Conservation (phyloP, 179 eudicot genomes). For the Spergularia azorica region DNA sequence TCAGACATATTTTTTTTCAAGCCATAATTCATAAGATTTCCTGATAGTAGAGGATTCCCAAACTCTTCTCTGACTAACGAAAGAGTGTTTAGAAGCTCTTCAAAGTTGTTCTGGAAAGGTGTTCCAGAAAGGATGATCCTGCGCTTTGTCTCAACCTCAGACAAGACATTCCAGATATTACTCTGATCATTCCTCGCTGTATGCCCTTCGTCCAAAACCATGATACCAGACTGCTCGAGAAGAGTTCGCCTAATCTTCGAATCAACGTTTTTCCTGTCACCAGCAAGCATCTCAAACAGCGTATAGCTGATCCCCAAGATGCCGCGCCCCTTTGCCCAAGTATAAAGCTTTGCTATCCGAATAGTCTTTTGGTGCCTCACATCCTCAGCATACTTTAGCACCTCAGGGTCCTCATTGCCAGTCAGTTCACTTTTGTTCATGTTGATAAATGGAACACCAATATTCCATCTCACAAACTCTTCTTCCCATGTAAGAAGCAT, state of each 20-base stretch:
- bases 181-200: slow-evolving; percentile 45
- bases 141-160: slow-evolving; percentile 33
- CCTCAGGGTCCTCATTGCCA: slow-evolving; percentile 28
- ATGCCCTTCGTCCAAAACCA: slow-evolving; percentile 50
- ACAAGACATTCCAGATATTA: slow-evolving; percentile 34
- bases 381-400: slow-evolving; percentile 3
- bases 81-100: slow-evolving; percentile 42
- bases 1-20: neutral
- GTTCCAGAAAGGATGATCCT: slow-evolving; percentile 48
- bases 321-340: slow-evolving; percentile 35
- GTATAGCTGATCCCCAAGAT: slow-evolving; percentile 43
- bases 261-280: slow-evolving; percentile 24
- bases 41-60: slow-evolving; percentile 18
- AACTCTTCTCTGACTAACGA: slow-evolving; percentile 39
- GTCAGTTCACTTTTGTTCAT: slow-evolving; percentile 49
- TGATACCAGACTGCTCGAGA: slow-evolving; percentile 32
- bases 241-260: slow-evolving; percentile 20
- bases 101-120: slow-evolving; percentile 50
- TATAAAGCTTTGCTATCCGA: slow-evolving; percentile 36
- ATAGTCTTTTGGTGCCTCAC: slow-evolving; percentile 1
- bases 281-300: slow-evolving; percentile 36
- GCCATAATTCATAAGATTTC: neutral
- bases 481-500: slow-evolving; percentile 49
- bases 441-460: slow-evolving; percentile 41
- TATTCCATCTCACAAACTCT: slow-evolving; percentile 40